These are phyloP conservation scores for Trichoderma sp. DNA, from an alignment of 2,329 filamentous ascomycete species.

Conservation along the genomic window DNA sequence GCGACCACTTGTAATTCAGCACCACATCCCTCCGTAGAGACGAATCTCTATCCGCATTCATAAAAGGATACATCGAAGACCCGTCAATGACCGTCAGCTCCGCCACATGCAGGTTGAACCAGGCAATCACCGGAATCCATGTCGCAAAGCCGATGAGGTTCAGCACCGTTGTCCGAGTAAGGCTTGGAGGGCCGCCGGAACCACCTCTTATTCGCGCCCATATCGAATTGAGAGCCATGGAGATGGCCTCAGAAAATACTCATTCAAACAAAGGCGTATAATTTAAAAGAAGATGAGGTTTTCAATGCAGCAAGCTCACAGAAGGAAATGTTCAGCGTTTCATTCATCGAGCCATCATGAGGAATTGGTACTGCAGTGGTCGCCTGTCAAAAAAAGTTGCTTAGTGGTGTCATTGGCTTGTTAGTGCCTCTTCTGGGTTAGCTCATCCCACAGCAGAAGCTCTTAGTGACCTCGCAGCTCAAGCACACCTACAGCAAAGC, in stretches of 20 bases:
- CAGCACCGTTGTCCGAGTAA: constrained; percentile 44
- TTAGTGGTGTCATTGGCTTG: constrained; percentile 9
- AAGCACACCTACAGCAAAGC: not conserved
- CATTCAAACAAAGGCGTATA: no score
- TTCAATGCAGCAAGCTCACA: no score
- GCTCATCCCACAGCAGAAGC: constrained; percentile 23
- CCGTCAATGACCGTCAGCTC: constrained; percentile 63
- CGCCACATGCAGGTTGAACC: constrained; percentile 64
- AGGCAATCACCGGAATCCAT: constrained; percentile 65
- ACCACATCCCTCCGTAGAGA: constrained; percentile 60
- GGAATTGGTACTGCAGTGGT: not conserved
- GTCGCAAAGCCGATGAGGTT: constrained; percentile 58
- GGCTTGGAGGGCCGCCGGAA: constrained; percentile 33
- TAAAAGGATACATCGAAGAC: constrained; percentile 75
- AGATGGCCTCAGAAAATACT: not conserved
- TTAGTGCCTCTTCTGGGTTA: constrained; percentile 11
- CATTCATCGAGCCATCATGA: not conserved
- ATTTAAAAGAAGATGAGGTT: not conserved
- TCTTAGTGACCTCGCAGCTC: constrained; percentile 3
- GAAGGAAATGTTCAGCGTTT: not conserved
- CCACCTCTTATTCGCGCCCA: constrained; percentile 42
- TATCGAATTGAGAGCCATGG: constrained; percentile 44
- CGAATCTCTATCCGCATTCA: constrained; percentile 68
- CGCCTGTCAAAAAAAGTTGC: constrained; percentile 18
- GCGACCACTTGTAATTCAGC: constrained; percentile 62